phyloP scores from a whole-genome alignment of 352 stramenopile genomes.

The Blastocystis sp. region DNA sequence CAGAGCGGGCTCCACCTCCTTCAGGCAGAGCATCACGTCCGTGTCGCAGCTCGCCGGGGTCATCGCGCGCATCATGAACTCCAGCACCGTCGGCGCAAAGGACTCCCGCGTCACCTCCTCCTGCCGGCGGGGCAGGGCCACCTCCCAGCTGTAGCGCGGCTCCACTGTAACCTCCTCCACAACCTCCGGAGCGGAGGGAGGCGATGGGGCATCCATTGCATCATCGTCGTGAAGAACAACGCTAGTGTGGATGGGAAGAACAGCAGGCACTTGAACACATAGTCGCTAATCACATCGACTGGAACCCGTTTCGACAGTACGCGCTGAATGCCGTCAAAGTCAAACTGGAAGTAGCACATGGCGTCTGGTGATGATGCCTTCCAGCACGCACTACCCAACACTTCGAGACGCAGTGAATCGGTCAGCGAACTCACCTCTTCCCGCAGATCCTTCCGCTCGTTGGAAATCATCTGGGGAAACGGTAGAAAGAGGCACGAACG shows the following conservation, averaged over 20 bases:
- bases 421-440: not conserved
- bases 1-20: not conserved
- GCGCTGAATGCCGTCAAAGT: constrained; percentile 1
- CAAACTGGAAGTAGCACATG: constrained; percentile 35
- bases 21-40: constrained; percentile 39
- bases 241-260: not conserved
- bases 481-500: not conserved
- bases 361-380: not conserved
- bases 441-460: not conserved
- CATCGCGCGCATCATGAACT: constrained; percentile 3
- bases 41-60: not conserved
- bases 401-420: not conserved
- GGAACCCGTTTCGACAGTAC: constrained; percentile 8
- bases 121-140: no score
- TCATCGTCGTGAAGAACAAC: not conserved
- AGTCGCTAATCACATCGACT: not conserved
- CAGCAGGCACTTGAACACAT: not conserved
- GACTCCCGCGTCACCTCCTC: constrained; percentile 6
- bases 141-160: no score
- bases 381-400: not conserved
- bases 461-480: not conserved
- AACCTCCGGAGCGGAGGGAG: not conserved
- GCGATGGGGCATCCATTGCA: not conserved
- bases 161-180: no score
- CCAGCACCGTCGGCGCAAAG: constrained; percentile 26